Conservation (phyloP, 768 basidiomycete species). For the Coprinopsis marcescibilis region DNA sequence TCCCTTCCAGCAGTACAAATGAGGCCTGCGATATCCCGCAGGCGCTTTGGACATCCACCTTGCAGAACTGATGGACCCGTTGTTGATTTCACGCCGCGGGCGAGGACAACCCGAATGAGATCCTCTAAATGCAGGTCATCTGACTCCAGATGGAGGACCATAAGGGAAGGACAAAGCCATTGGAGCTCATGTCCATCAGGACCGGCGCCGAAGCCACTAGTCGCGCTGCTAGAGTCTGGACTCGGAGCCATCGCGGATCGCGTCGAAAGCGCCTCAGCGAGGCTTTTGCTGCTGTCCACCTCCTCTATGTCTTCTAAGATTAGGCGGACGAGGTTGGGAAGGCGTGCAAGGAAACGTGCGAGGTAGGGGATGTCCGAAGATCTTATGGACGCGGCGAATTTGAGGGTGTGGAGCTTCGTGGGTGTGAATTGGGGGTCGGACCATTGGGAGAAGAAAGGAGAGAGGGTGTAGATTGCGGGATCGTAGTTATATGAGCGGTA, state of each 20-base stretch:
- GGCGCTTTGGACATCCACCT: not conserved
- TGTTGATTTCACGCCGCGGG: not conserved
- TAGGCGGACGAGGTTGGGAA: constrained; percentile 24
- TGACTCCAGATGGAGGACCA: not conserved
- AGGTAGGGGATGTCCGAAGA: constrained; percentile 20
- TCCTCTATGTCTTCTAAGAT: no score
- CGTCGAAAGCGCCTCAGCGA: not conserved
- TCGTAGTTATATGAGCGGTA: no score
- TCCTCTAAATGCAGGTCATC: not conserved
- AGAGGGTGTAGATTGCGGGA: constrained; percentile 6
- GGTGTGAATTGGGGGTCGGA: constrained; percentile 20
- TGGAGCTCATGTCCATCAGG: no score
- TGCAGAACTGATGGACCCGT: not conserved
- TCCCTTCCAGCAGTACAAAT: not conserved
- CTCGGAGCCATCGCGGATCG: no score
- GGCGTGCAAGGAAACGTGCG: constrained; percentile 24
- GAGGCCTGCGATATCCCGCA: not conserved
- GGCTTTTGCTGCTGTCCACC: no score
- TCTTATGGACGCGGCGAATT: constrained; percentile 19
- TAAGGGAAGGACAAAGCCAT: constrained; percentile 1
- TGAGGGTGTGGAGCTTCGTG: constrained; percentile 21
- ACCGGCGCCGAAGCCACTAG: no score
- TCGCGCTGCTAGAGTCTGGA: no score
- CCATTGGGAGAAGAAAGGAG: constrained; percentile 23
- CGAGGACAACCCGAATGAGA: not conserved